Percentiles rank a stretch among this genome's conserved stretches.
These are phyloP conservation scores for Ochromonas danica DNA, from an alignment of 108 stramenopile genomes.

Conservation along the genomic window DNA sequence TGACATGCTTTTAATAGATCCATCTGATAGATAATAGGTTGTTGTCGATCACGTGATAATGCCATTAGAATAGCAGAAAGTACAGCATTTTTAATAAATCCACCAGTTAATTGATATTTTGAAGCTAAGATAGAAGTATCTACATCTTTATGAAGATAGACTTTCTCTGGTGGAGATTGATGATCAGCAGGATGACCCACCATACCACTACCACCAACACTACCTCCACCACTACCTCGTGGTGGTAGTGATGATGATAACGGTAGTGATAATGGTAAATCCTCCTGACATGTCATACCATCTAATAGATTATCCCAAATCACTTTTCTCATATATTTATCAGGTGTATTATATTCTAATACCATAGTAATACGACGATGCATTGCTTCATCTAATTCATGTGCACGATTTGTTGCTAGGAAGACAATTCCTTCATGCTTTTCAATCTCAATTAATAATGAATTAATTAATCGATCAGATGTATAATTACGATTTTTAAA, in stretches of 20 bases:
- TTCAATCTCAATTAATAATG: constrained; percentile 37
- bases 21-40: background rate
- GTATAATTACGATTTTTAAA: constrained; percentile 19
- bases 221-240: too few relatives aligned
- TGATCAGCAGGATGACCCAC: background rate
- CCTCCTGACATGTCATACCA: too few relatives aligned
- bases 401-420: constrained; percentile 40
- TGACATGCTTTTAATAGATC: constrained; percentile 13
- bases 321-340: background rate
- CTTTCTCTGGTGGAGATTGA: background rate
- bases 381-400: constrained; percentile 42
- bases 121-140: constrained; percentile 19
- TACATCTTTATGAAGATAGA: background rate
- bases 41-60: background rate
- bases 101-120: constrained; percentile 38
- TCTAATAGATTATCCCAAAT: constrained; percentile 36
- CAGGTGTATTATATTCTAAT: constrained; percentile 14
- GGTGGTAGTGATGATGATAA: background rate
- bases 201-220: too few relatives aligned
- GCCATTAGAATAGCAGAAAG: constrained; percentile 21
- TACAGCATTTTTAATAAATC: constrained; percentile 43
- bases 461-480: constrained; percentile 7
- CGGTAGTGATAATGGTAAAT: background rate
- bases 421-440: constrained; percentile 35
- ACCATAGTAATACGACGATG: constrained; percentile 39